Evolutionary conservation across 2,329 filamentous ascomycete genomes (phyloP).

Genomic region (Cladosporium sp.): DNA sequence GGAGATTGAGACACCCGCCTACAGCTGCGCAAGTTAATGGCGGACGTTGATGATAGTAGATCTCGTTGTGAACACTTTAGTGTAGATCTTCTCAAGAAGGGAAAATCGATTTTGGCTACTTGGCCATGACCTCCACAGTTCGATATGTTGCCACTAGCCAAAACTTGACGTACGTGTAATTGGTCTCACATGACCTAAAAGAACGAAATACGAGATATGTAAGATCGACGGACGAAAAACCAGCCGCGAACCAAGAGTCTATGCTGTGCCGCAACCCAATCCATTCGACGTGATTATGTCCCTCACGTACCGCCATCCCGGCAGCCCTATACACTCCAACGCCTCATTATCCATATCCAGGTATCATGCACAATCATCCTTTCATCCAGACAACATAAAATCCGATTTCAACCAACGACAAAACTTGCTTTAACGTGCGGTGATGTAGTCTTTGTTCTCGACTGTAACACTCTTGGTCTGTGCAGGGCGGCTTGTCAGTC

Average conservation of each 20-base stretch:
- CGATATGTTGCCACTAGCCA: no score
- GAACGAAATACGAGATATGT: no score
- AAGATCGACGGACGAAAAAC: no score
- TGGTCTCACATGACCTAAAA: no score
- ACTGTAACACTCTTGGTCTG: slow-evolving; percentile 52
- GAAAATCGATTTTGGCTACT: no score
- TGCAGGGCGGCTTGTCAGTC: background rate
- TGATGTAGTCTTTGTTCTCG: slow-evolving; percentile 48
- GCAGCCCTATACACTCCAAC: background rate
- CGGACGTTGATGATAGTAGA: background rate
- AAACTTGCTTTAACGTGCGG: background rate
- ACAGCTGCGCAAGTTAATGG: slow-evolving; percentile 17
- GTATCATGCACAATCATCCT: background rate
- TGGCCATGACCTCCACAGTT: no score
- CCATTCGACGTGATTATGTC: no score
- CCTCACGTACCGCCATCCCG: background rate
- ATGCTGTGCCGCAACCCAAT: no score
- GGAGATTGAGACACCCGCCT: slow-evolving; percentile 30
- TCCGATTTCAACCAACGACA: background rate
- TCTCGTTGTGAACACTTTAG: no score
- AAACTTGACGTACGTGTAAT: no score
- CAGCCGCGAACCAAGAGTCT: no score
- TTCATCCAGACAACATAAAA: background rate
- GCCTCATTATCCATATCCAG: slow-evolving; percentile 4
- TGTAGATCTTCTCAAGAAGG: no score